Evolutionary conservation across 164 flowering plant species (phyloP).

Genomic region (Kingdonia uniflora): DNA sequence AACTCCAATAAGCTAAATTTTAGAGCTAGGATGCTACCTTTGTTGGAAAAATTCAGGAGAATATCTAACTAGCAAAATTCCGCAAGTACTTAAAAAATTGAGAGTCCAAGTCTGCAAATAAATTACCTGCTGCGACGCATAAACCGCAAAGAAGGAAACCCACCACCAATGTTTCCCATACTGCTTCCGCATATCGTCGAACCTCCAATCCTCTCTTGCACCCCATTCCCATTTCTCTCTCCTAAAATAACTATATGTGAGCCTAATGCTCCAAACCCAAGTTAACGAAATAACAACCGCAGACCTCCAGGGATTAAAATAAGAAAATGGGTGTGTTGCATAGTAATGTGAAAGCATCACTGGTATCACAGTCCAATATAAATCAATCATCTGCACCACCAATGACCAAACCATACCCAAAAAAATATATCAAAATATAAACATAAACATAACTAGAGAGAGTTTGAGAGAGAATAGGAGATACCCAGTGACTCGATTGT

Average conservation of each 20-base stretch:
- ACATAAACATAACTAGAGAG: not conserved
- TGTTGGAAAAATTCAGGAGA: too few species aligned
- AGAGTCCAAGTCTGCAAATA: not conserved
- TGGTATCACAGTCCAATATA: constrained; percentile 92
- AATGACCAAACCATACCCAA: not conserved
- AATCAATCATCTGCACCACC: constrained; percentile 73
- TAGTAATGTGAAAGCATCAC: constrained; percentile 75
- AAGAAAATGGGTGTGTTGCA: constrained; percentile 54
- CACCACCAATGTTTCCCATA: constrained; percentile 89
- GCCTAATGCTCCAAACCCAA: constrained; percentile 81
- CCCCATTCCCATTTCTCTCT: constrained; percentile 93
- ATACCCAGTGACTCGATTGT: constrained; percentile 80
- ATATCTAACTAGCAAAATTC: too few species aligned
- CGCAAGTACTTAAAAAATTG: too few species aligned
- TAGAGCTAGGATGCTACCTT: too few species aligned
- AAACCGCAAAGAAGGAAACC: constrained; percentile 74
- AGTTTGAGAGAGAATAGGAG: not conserved
- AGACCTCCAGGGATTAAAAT: constrained; percentile 46
- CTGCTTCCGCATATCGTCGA: constrained; percentile 53
- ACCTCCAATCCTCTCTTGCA: constrained; percentile 88
- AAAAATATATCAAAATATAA: not conserved
- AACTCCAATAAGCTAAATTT: too few species aligned
- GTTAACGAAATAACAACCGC: constrained; percentile 45
- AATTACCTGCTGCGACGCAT: constrained; percentile 67
- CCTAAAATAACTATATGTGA: constrained; percentile 76